Evolutionary conservation across 805 yeast genomes (phyloP).

Genomic region (Yarrowia divulgata): DNA sequence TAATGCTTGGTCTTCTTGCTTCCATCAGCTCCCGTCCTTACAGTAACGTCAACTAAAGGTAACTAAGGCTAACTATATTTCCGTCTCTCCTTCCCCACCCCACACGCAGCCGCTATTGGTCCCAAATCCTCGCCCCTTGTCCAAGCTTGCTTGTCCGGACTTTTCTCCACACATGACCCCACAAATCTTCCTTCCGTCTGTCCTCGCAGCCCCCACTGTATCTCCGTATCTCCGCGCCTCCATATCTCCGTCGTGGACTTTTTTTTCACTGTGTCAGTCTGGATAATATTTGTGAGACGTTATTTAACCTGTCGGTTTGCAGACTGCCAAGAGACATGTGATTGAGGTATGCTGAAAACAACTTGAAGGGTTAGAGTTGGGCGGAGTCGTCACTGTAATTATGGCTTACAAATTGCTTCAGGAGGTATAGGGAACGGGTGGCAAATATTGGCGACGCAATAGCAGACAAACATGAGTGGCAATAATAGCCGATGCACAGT

Average conservation of each 20-base stretch:
- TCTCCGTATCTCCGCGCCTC: constrained; percentile 4
- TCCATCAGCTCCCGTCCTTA: too few relatives aligned
- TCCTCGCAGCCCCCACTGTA: background rate
- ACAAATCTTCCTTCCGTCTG: background rate
- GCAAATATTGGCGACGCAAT: background rate
- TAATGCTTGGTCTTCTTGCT: too few relatives aligned
- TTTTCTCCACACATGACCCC: constrained; percentile 19
- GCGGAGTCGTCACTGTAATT: too few relatives aligned
- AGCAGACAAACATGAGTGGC: background rate
- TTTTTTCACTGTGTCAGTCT: background rate
- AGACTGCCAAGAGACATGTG: constrained; percentile 30
- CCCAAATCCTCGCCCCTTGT: constrained; percentile 4
- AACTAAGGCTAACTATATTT: constrained; percentile 3
- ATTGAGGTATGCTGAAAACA: background rate
- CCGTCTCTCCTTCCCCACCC: constrained; percentile 6
- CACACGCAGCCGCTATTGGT: constrained; percentile 10
- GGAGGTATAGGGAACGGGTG: background rate
- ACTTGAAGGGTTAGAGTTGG: too few relatives aligned
- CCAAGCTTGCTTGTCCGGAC: background rate
- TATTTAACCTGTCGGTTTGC: background rate
- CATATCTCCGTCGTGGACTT: background rate
- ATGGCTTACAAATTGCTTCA: background rate
- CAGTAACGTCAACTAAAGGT: background rate
- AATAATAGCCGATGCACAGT: background rate
- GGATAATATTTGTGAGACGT: constrained; percentile 24